These are phyloP conservation scores for Auxenochlorella pyrenoidosa DNA, from an alignment of 139 green algal genomes.

Conservation along the genomic window DNA sequence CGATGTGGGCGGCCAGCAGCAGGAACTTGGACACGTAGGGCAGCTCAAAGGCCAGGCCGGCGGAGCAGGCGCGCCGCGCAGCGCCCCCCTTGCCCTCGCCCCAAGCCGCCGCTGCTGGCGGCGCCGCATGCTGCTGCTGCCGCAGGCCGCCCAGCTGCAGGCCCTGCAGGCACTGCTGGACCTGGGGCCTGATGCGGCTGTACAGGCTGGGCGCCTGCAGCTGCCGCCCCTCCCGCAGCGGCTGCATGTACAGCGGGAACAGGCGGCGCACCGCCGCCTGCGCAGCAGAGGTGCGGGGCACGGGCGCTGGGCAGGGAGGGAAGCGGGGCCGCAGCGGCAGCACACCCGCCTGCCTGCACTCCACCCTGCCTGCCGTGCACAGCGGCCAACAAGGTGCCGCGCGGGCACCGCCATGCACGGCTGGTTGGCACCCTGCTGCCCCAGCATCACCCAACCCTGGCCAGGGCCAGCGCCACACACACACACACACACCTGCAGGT, in stretches of 20 bases:
- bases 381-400: too few species aligned
- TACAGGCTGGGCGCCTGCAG: conserved; percentile 12
- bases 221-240: conserved; percentile 28
- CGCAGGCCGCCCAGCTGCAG: neutral
- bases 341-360: too few species aligned
- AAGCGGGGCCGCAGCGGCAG: too few species aligned
- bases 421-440: too few species aligned
- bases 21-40: conserved; percentile 61
- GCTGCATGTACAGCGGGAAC: conserved; percentile 44
- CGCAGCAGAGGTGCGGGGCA: too few species aligned
- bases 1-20: conserved; percentile 67
- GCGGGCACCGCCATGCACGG: too few species aligned
- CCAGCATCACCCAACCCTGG: too few species aligned
- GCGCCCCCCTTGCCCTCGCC: neutral
- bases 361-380: too few species aligned
- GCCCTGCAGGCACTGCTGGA: conserved; percentile 9
- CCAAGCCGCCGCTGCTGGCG: neutral
- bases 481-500: neutral
- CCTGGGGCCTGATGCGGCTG: conserved; percentile 16
- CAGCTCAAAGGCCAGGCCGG: conserved; percentile 55
- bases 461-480: too few species aligned
- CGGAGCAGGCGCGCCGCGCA: neutral
- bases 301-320: too few species aligned
- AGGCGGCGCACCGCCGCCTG: conserved; percentile 8
- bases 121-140: neutral